phyloP scores from a whole-genome alignment of 169 alveolate species.

The Plasmodium malariae region DNA sequence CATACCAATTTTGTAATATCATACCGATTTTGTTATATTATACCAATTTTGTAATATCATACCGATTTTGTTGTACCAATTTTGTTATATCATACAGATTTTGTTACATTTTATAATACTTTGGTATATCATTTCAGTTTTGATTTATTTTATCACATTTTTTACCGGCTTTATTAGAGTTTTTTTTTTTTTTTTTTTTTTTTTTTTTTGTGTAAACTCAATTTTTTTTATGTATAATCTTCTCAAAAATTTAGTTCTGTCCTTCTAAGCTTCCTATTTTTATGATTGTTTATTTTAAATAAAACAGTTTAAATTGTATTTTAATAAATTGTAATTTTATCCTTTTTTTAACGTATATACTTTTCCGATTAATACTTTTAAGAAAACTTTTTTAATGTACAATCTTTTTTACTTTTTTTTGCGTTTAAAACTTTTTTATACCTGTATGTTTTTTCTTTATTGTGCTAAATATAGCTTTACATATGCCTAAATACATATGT shows the following conservation, averaged over 20 bases:
- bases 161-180: not conserved
- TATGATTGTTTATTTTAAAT: not conserved
- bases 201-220: not conserved
- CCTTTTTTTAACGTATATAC: not conserved
- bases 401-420: not conserved
- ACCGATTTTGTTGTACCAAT: too few relatives aligned
- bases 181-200: not conserved
- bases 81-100: too few relatives aligned
- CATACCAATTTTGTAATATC: too few relatives aligned
- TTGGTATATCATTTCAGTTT: not conserved
- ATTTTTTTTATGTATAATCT: too few relatives aligned
- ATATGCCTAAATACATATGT: not conserved
- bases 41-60: too few relatives aligned
- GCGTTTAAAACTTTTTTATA: not conserved
- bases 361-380: slow-evolving; percentile 1
- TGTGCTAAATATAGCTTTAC: not conserved
- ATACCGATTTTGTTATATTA: too few relatives aligned
- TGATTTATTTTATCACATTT: not conserved
- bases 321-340: not conserved
- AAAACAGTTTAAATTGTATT: not conserved
- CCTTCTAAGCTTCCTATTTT: slow-evolving; percentile 3
- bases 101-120: not conserved
- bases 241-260: too few relatives aligned
- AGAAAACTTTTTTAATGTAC: not conserved
- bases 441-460: not conserved